Evolutionary conservation across 1,284 basidiomycete species (phyloP).

Genomic region (Apiotrichum brassicae): DNA sequence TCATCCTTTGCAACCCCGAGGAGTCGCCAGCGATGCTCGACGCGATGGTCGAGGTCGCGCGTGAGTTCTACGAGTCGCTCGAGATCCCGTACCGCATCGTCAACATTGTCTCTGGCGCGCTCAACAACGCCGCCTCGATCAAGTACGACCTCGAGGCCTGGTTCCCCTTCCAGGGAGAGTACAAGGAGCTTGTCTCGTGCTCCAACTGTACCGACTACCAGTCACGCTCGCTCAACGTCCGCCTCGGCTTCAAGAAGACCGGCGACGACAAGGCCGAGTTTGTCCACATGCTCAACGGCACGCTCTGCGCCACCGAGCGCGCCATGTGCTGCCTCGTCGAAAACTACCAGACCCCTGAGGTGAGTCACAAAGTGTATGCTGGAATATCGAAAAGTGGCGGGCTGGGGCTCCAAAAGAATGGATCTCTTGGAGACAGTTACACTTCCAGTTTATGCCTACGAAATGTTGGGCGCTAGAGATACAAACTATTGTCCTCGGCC

Average conservation of each 20-base stretch:
- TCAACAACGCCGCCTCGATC: constrained; percentile 94
- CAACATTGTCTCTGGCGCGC: constrained; percentile 89
- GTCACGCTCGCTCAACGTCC: constrained; percentile 77
- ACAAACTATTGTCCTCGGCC: too few relatives aligned
- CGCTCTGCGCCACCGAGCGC: constrained; percentile 92
- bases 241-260: constrained; percentile 80
- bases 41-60: constrained; percentile 78
- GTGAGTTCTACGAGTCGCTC: constrained; percentile 93
- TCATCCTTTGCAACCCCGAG: constrained; percentile 88
- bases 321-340: constrained; percentile 97
- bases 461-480: too few relatives aligned
- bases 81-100: constrained; percentile 87
- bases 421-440: too few relatives aligned
- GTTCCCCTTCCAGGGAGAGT: constrained; percentile 96
- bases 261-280: constrained; percentile 82
- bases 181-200: constrained; percentile 91
- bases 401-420: too few relatives aligned
- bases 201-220: constrained; percentile 91
- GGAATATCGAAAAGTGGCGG: too few relatives aligned
- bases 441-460: too few relatives aligned
- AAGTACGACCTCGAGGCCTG: constrained; percentile 98
- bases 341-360: constrained; percentile 94
- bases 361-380: too few relatives aligned
- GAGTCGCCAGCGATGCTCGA: constrained; percentile 94
- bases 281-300: constrained; percentile 97